Evolutionary conservation across 306 rosid genomes (phyloP), one percentile per base, ranked within the genome.

Genomic region (Cyclanthera cordifolia): DNA sequence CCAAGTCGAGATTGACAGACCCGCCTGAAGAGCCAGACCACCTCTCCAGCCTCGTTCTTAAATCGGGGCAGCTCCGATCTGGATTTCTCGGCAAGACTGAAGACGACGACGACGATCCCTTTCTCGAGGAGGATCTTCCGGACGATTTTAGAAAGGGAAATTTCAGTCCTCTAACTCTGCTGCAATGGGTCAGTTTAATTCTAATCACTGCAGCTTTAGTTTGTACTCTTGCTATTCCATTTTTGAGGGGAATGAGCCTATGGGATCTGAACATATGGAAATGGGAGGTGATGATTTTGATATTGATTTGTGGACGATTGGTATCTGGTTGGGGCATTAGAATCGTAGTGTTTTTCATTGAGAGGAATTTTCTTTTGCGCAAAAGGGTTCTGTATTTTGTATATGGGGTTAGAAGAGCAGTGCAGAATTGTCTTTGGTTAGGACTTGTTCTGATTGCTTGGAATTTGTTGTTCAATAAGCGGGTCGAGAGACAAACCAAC

Each of bases 311-410:
- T 60, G 97, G 97, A 5, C 70, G 97, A 20, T 78, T 91, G 78
- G 91, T 91, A 3, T 91, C 97, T 10, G 96, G 83, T 63, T 91
- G 97, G 97, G 76, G 81, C 20, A 82, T 88, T 12, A 73, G 80
- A 25, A 63, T 88, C 2, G 25, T 73, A 0, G 97, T 91, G n/a
- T 91, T 77, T 71, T 91, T 75, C 34, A 73, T 85, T 4, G 97
- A 91, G 49, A 86, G 88, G 79, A 91, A 88, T 67, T 91, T 91
- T 47, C 78, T 88, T 34, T 63, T 88, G 67, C 82, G 97, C 4
- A 91, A 91, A 71, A 74, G 82, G 64, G 88, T 91, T 6, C 73
- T 91, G 49, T 91, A 91, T 79, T 91, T 91, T 41, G 97, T 91
- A 2, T 88, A 91, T 70, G 97, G 97, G 47, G 78, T 91, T 20